Evolutionary conservation across 306 rosid species (phyloP).

Genomic region (Fagus crenata): DNA sequence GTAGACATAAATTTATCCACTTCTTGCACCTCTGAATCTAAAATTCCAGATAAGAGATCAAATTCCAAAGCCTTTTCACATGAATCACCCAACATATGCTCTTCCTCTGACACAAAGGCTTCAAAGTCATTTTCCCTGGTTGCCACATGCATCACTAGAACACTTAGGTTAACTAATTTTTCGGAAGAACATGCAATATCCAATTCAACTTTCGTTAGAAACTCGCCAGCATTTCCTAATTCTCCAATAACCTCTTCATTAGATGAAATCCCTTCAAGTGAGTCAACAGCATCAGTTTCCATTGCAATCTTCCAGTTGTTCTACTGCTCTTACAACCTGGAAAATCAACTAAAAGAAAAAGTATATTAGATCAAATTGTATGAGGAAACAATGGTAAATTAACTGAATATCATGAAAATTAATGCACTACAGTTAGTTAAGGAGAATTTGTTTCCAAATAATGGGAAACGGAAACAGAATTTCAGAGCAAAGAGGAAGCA

Average conservation of each 20-base stretch:
- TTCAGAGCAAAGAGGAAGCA: not conserved
- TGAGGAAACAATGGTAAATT: not conserved
- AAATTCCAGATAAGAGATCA: conserved; percentile 66
- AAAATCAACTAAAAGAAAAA: conserved; percentile 20
- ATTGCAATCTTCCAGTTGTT: conserved; percentile 29
- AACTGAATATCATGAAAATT: not conserved
- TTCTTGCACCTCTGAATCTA: conserved; percentile 70
- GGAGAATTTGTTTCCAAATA: not conserved
- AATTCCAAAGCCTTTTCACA: conserved; percentile 53
- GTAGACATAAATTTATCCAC: conserved; percentile 51
- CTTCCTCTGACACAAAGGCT: conserved; percentile 45
- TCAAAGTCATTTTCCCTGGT: conserved; percentile 65
- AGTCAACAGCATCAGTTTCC: conserved; percentile 41
- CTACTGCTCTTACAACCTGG: conserved; percentile 26
- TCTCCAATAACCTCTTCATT: conserved; percentile 42
- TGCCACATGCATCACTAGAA: conserved; percentile 69
- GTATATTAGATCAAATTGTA: not conserved
- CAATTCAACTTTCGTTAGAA: conserved; percentile 47
- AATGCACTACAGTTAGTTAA: not conserved
- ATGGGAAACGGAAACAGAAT: not conserved
- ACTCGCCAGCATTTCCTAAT: conserved; percentile 32
- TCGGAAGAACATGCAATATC: conserved; percentile 64
- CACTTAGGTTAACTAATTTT: conserved; percentile 65
- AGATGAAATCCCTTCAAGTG: conserved; percentile 31
- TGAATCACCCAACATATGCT: conserved; percentile 36